These are phyloP conservation scores for Brassica incana DNA, from an alignment of 345 rosid genomes.

Conservation along the genomic window DNA sequence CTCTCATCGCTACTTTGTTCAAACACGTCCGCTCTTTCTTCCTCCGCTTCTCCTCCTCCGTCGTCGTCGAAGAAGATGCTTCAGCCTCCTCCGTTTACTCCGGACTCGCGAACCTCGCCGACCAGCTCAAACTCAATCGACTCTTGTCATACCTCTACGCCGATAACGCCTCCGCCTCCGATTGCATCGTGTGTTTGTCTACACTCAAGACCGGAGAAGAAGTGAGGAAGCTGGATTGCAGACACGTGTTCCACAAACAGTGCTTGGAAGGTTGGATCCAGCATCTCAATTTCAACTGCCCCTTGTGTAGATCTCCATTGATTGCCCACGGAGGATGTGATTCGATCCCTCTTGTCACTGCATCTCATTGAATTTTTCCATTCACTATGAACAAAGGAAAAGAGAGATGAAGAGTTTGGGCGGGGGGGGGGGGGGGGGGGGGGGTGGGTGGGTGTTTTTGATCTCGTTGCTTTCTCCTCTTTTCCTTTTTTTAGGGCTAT, in stretches of 20 bases:
- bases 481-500: not conserved
- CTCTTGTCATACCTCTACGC: constrained; percentile 48
- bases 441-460: constrained; percentile 18
- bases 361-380: not conserved
- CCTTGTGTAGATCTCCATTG: constrained; percentile 64
- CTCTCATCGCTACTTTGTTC: constrained; percentile 56
- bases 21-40: constrained; percentile 49
- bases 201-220: constrained; percentile 60
- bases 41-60: constrained; percentile 37
- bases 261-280: constrained; percentile 85
- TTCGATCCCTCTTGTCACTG: constrained; percentile 16
- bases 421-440: not conserved
- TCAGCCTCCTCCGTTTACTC: constrained; percentile 43
- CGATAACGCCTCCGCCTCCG: constrained; percentile 32
- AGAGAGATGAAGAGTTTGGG: constrained; percentile 12
- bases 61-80: constrained; percentile 12
- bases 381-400: not conserved
- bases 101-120: constrained; percentile 48
- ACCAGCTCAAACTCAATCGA: constrained; percentile 63
- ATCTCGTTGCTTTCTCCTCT: constrained; percentile 31
- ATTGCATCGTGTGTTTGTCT: constrained; percentile 67
- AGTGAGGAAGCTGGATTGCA: constrained; percentile 77
- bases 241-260: constrained; percentile 78
- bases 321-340: constrained; percentile 8
- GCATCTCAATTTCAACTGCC: constrained; percentile 69